Percentiles rank a stretch among this genome's conserved stretches.
These are phyloP conservation scores for Aureobasidium sp. DNA, from an alignment of 2,329 filamentous ascomycete genomes.

Conservation along the genomic window DNA sequence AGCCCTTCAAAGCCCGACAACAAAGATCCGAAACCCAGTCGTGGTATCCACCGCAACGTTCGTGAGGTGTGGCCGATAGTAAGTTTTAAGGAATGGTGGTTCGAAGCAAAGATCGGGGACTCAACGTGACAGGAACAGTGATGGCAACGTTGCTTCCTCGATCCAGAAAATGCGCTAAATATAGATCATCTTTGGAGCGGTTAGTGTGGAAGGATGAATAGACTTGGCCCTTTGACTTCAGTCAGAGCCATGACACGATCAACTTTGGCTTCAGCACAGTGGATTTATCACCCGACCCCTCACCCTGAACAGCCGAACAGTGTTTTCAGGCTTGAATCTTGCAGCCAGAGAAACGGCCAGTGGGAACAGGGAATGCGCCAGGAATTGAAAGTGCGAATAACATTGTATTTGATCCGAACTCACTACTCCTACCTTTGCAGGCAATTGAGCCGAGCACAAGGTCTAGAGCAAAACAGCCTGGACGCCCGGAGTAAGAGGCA, in stretches of 20 bases:
- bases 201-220: not conserved
- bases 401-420: not conserved
- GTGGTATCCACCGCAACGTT: not conserved
- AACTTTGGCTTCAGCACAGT: not conserved
- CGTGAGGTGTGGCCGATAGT: not conserved
- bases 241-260: conserved; percentile 1
- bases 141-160: not conserved
- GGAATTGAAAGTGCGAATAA: not conserved
- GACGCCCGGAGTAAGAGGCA: not conserved
- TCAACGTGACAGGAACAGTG: not conserved
- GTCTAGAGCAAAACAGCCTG: not conserved
- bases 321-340: not conserved
- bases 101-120: not conserved
- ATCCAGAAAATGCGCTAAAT: not conserved
- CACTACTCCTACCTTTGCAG: not conserved
- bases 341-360: not conserved
- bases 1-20: no score
- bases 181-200: not conserved
- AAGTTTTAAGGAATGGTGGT: not conserved
- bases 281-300: not conserved
- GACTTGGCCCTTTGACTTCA: not conserved
- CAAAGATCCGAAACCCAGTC: no score
- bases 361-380: not conserved
- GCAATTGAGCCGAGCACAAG: not conserved
- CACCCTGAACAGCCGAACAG: not conserved